phyloP scores from a whole-genome alignment of 108 stramenopile genomes.

The Conticribra guillardii region DNA sequence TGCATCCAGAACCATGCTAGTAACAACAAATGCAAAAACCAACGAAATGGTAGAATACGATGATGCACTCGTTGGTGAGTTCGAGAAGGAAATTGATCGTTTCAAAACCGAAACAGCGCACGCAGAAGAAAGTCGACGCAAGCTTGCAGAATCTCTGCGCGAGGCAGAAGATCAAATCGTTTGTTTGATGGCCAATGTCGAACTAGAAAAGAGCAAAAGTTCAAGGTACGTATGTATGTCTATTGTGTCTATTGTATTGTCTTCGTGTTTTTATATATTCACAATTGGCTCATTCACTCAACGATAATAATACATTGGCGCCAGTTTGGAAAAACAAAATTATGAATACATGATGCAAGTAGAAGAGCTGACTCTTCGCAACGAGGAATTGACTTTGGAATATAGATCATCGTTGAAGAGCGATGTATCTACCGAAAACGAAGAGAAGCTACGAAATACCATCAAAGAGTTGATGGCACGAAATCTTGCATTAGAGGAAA shows the following conservation, averaged over 20 bases:
- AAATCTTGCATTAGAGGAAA: conserved; percentile 18
- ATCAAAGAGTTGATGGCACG: conserved; percentile 13
- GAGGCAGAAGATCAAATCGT: conserved; percentile 37
- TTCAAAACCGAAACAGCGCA: conserved; percentile 36
- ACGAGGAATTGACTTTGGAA: conserved; percentile 15
- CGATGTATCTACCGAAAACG: background rate
- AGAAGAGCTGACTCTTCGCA: conserved; percentile 16
- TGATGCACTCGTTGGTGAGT: conserved; percentile 26
- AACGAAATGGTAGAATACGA: conserved; percentile 76
- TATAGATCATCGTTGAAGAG: background rate
- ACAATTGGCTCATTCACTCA: too few relatives aligned
- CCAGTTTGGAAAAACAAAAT: conserved; percentile 24
- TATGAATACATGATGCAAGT: conserved; percentile 27
- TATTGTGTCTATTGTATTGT: too few relatives aligned
- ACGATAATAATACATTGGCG: too few relatives aligned
- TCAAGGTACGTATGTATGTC: too few relatives aligned
- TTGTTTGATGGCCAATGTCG: conserved; percentile 31
- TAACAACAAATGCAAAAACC: conserved; percentile 99
- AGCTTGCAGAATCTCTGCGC: conserved; percentile 30
- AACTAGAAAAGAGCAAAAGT: conserved; percentile 29
- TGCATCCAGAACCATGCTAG: conserved; percentile 98
- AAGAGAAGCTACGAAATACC: conserved; percentile 7
- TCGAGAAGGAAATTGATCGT: conserved; percentile 48
- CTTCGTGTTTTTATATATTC: too few relatives aligned
- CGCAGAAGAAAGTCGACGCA: conserved; percentile 32